Base-by-base conservation (phyloP, 2,329 filamentous ascomycete genomes). In the Paradendryphiella salina region DNA sequence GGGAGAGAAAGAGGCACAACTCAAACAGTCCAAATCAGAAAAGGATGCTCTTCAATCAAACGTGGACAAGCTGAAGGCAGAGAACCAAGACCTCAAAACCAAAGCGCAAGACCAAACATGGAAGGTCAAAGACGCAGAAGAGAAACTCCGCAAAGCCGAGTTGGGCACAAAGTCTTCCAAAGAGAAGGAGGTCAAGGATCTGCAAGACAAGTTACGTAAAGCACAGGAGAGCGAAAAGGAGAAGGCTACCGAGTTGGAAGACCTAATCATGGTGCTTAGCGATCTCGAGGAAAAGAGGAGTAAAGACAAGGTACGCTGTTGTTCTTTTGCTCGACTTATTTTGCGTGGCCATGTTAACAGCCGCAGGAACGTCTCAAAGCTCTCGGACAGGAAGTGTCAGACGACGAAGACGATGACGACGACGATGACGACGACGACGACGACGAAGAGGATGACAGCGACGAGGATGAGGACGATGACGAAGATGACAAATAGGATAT, bases 191-290 rank as follows among this genome's bases (percentile, higher is more conserved):
- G 60, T 75, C 32, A 77, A 76, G 34, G 77, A 80, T 15, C 72
- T 75, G 15, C 76, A 79, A 44, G 71, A 80, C 18, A 79, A 78
- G 59, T 63, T 76, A 52, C 72, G 56, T 2, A 69, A 66, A 41
- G 62, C 66, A 1, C 66, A 73, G 21, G 64, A 69, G 29, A 64
- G 57, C 3, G 66, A 70, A 43, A 72, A 74, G 54, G 72, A 73
- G 55, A 77, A 77, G 45, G 69, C 78, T 57, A 70, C 73, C 42
- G 77, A 79, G 58, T 50, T 81, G 29, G 77, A 80, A 51, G 76
- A 78, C 53, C 60, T 79, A 54, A 75, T 82, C 50, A 76, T 80
- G 41, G 65, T 77, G 3, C 72, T 78, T 23, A 73, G 75, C 3
- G 77, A 79, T 50, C 66, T 80, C 18, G 75, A 79, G 63, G 73